These are phyloP conservation scores for Amanita rimosa DNA, from an alignment of 768 basidiomycete species.

Conservation along the genomic window DNA sequence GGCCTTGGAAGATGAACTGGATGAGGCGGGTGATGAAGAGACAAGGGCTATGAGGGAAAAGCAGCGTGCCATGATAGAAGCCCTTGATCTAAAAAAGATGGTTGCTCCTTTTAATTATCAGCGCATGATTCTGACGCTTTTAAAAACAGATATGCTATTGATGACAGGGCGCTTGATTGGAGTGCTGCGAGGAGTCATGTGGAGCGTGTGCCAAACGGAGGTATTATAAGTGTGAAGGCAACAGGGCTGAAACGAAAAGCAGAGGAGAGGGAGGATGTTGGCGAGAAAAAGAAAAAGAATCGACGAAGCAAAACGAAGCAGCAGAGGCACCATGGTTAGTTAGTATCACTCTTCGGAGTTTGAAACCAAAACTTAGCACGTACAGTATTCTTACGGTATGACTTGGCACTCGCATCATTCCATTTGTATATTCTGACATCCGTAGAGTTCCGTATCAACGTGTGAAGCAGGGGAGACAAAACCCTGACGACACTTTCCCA, in stretches of 20 bases:
- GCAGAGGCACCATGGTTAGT: too few species aligned
- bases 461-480: too few species aligned
- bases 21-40: conserved; percentile 69
- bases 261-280: conserved; percentile 20
- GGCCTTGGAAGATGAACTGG: conserved; percentile 54
- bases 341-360: too few species aligned
- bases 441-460: too few species aligned
- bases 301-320: conserved; percentile 28
- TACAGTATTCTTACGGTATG: too few species aligned
- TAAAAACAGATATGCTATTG: conserved; percentile 59
- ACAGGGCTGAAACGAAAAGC: conserved; percentile 52
- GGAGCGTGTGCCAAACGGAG: conserved; percentile 39
- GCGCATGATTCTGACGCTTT: conserved; percentile 3
- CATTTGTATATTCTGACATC: too few species aligned
- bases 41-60: conserved; percentile 57
- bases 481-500: too few species aligned
- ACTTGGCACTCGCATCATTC: too few species aligned
- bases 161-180: conserved; percentile 65
- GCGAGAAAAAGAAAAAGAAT: conserved; percentile 39
- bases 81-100: conserved; percentile 82
- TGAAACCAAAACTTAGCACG: too few species aligned
- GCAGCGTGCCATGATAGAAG: conserved; percentile 81
- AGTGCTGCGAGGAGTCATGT: conserved; percentile 65
- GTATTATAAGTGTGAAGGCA: conserved; percentile 69
- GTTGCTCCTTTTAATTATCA: conserved; percentile 19